A percentile compares a stretch with the other conserved stretches of the same genome.
phyloP scores from a whole-genome alignment of 306 rosid species.

The Rosa multiflora region DNA sequence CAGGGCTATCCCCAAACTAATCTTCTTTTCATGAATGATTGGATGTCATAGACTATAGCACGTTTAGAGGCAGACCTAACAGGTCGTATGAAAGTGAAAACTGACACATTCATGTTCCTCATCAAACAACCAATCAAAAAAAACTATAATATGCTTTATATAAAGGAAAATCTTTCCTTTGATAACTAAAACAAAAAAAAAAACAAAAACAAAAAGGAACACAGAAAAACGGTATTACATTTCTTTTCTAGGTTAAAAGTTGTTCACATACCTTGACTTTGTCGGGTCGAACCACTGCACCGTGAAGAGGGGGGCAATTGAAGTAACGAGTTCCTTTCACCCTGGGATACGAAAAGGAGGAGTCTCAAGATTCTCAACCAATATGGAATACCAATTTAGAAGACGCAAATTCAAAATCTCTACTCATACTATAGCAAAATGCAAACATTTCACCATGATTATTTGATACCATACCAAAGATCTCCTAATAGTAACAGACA shows the following conservation, averaged over 20 bases:
- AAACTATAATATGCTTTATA: background rate
- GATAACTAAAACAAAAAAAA: background rate
- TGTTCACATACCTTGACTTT: slow-evolving; percentile 73
- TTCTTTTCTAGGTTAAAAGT: background rate
- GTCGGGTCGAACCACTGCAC: slow-evolving; percentile 80
- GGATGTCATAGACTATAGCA: background rate
- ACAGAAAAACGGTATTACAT: background rate
- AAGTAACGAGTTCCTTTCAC: slow-evolving; percentile 83
- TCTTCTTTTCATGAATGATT: background rate
- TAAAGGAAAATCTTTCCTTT: background rate
- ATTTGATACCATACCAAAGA: background rate
- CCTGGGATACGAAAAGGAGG: slow-evolving; percentile 40
- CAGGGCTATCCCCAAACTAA: too few relatives aligned
- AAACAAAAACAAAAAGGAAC: too few relatives aligned
- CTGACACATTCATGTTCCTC: background rate
- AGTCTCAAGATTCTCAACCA: slow-evolving; percentile 4
- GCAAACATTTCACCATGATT: background rate
- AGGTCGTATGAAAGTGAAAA: background rate
- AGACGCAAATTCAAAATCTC: background rate
- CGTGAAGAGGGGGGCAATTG: slow-evolving; percentile 68
- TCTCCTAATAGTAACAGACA: background rate
- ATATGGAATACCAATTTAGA: slow-evolving; percentile 9
- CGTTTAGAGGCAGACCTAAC: background rate
- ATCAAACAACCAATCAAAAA: background rate
- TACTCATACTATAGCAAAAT: background rate